Conservation (phyloP, 148 eudicot genomes). For the Camellia granthamiana region DNA sequence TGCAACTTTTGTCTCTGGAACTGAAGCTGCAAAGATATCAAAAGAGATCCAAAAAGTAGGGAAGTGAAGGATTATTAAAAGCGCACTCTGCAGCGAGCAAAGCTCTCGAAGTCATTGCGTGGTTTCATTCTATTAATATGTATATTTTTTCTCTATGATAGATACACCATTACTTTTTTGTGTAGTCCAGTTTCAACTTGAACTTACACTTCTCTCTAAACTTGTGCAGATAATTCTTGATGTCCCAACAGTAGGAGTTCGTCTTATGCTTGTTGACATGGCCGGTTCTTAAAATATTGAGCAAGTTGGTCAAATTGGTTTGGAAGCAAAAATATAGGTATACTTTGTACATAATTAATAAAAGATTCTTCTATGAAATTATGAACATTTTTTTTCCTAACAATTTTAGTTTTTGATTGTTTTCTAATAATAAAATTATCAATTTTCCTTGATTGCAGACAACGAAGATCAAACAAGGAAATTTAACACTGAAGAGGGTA, state of each 20-base stretch:
- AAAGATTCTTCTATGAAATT: not conserved
- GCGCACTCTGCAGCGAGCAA: too few relatives aligned
- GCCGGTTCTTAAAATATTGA: slow-evolving; percentile 98
- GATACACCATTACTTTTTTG: too few relatives aligned
- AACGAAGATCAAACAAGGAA: too few relatives aligned
- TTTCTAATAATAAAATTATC: not conserved
- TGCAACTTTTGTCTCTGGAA: too few relatives aligned
- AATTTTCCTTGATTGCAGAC: slow-evolving; percentile 8
- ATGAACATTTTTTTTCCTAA: not conserved
- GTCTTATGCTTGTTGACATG: slow-evolving; percentile 97
- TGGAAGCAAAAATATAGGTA: slow-evolving; percentile 97
- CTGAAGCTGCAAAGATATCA: too few relatives aligned
- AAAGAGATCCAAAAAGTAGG: too few relatives aligned
- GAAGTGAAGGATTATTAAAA: too few relatives aligned
- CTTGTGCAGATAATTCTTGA: slow-evolving; percentile 75
- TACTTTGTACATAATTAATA: not conserved
- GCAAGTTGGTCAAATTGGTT: slow-evolving; percentile 90
- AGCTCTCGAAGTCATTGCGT: too few relatives aligned
- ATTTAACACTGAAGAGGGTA: not conserved
- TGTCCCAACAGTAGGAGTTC: slow-evolving; percentile 93
- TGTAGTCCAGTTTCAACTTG: not conserved
- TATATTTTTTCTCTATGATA: too few relatives aligned
- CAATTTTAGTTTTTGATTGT: not conserved
- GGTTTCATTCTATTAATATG: too few relatives aligned
- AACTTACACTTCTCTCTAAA: not conserved